Base-by-base conservation (phyloP, 176 grass and related monocot genomes). In the maize (Zea mays) region DNA sequence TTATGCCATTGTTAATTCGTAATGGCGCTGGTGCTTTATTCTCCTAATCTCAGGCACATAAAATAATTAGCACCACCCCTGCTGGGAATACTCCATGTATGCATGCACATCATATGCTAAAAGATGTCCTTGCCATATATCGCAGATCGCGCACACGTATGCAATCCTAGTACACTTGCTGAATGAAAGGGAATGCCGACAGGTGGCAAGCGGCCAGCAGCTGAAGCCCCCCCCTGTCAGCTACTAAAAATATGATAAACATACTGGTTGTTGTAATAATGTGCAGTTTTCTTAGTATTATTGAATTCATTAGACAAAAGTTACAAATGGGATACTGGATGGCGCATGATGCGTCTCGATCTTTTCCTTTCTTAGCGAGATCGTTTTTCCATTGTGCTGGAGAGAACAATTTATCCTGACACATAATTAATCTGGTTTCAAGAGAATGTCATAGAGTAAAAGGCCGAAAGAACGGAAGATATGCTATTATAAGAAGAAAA, bases 61-160 rank as follows among this genome's bases (percentile, higher is more conserved):
- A 62, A 82, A 67, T 5, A 46, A 54, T 10, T 63, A 69, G 69
- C 73, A 71, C 27, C 27, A 27, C 27, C 59, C 59, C 15, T 68
- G 20, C 61, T 87, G 74, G 55, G 50, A 72, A 67, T 79, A 74
- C 20, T 52, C 10, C 61, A 55, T 74, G 75, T 69, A 62, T 52
- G 7, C 61, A 55, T 74, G 80, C 75, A 62, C 19, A 83, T 67
- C 86, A 87, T 79, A 72, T 55, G 75, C 36, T 37, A 38, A 73
- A 73, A 62, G 20, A 15, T 42, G 19, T 52, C 10, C 0, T 51
- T 60, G 7, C 10, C 3, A 44, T n/a, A n/a, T n/a, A n/a, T 73
- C 10, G 69, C 27, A 27, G 27, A 27, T 27, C 27, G 27, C 27
- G 27, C 62, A 68, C 75, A 69, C 61, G 20, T 79, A 87, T 68